Base-by-base conservation (phyloP, 768 basidiomycete species). In the Fistulinella prunicolor region DNA sequence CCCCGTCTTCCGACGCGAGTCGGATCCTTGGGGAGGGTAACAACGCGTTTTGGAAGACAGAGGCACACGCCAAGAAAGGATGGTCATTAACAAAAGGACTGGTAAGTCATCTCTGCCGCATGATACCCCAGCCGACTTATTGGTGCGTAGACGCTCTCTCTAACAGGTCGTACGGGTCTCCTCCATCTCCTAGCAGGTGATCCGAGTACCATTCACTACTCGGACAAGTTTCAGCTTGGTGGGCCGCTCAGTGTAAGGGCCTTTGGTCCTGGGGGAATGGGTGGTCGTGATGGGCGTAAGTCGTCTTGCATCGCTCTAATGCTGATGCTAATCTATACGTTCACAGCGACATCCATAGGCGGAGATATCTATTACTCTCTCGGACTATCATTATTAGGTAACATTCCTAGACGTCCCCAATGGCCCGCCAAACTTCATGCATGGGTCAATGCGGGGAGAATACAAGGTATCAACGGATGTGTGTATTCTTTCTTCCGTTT, bases 211-310 rank as follows among this genome's bases (percentile, higher is more conserved):
- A 9, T 55, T 10, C 76, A 82, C 20, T 86, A 90, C 58, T 76
- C 83, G 1, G 96, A 99, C 68, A 82, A 93, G 6, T 93, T 93
- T 65, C 94, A 95, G 55, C 77, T 97, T 0, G 96, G 96, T 21
- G 96, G 96, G 0, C 94, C 96, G 0, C 80, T 85, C 7, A 90
- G 83, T 44, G 75, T 98, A 0, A 75, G 96, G 6, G 79, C 81
- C 42, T 94, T 95, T 69, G 77, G 77, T 37, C 72, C 75, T 6
- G 90, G 89, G 59, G 74, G 83, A 4, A 73, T 96, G 70, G 94
- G 94, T 5, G 85, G 87, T 0, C 76, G 75, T 19, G 90, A 94
- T 51, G 79, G 81, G 16, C 60, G 90, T 90, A 58, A 54, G 81
- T 66, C 28, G 26, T 38, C 26, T 41, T 13, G 30, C 22, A 26